Percentiles rank a stretch among this genome's conserved stretches.
Evolutionary conservation across 495 filamentous ascomycete genomes (phyloP).

Genomic region (Oleoguttula mirabilis): DNA sequence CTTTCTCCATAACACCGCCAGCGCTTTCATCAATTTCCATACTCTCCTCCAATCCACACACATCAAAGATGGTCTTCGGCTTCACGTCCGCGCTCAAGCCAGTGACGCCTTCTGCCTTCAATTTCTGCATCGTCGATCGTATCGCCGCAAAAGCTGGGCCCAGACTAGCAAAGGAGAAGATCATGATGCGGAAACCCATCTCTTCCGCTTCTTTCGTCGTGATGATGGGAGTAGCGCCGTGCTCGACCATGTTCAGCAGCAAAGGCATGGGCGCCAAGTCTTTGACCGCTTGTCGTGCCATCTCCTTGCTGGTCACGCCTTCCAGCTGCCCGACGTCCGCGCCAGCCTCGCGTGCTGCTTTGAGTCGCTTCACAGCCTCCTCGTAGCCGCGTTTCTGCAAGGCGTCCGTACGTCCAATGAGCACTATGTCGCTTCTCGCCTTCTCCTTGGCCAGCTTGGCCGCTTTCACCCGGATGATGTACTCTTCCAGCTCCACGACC

Average conservation of each 20-base stretch:
- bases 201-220: neutral
- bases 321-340: slow-evolving; percentile 25
- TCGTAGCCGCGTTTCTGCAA: slow-evolving; percentile 13
- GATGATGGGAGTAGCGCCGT: neutral
- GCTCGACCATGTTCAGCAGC: neutral
- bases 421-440: neutral
- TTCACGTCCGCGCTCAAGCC: neutral
- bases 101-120: neutral
- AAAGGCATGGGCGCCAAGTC: neutral
- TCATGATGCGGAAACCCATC: neutral
- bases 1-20: too few relatives aligned
- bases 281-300: neutral
- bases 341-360: slow-evolving; percentile 17
- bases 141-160: neutral
- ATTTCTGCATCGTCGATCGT: neutral
- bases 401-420: slow-evolving; percentile 27
- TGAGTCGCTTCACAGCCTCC: slow-evolving; percentile 16
- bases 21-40: too few relatives aligned
- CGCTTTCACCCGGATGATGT: slow-evolving; percentile 20
- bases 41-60: too few relatives aligned
- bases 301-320: neutral
- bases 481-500: slow-evolving; percentile 20
- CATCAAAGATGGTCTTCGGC: neutral
- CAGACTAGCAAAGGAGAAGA: neutral
- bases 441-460: slow-evolving; percentile 2